A percentile compares a stretch with the other conserved stretches of the same genome.
Conservation (phyloP, 2,329 filamentous ascomycete species). For the Aspergillus fischeri region DNA sequence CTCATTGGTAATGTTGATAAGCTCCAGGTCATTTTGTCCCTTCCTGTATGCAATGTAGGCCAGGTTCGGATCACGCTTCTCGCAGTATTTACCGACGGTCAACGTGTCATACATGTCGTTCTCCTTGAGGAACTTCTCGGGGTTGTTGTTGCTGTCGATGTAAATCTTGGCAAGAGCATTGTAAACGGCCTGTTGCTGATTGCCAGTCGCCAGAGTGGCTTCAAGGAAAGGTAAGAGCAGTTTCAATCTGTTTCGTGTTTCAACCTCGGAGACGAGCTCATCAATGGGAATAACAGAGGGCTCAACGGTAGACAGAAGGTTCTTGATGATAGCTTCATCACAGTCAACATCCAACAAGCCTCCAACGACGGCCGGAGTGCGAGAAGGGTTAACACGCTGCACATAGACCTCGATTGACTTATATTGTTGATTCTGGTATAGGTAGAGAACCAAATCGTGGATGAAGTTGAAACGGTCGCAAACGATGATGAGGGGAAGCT, state of each 20-base stretch:
- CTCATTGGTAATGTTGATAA: constrained; percentile 97
- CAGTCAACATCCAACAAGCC: constrained; percentile 95
- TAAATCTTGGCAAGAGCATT: constrained; percentile 99
- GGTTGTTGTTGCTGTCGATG: constrained; percentile 97
- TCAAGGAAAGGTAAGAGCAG: constrained; percentile 94
- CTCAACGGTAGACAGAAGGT: constrained; percentile 78
- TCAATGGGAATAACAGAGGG: constrained; percentile 86
- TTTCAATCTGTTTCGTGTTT: constrained; percentile 92
- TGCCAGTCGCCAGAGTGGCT: constrained; percentile 79
- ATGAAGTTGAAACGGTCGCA: constrained; percentile 99
- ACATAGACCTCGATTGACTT: constrained; percentile 98
- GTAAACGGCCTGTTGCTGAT: constrained; percentile 94
- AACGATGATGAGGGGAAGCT: constrained; percentile 94
- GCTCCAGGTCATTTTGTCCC: constrained; percentile 93
- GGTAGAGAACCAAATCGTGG: constrained; percentile 89
- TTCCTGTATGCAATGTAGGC: constrained; percentile 94
- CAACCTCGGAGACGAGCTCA: constrained; percentile 90
- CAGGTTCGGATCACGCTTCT: constrained; percentile 95
- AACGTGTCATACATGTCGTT: constrained; percentile 96
- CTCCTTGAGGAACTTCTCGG: constrained; percentile 94
- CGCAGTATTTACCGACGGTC: constrained; percentile 92
- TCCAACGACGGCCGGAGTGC: constrained; percentile 89
- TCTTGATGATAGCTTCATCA: constrained; percentile 94
- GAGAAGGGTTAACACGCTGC: constrained; percentile 87
- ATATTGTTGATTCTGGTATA: constrained; percentile 99